Base-by-base conservation (phyloP, 2,329 filamentous ascomycete species). In the Diaporthe caulivora region DNA sequence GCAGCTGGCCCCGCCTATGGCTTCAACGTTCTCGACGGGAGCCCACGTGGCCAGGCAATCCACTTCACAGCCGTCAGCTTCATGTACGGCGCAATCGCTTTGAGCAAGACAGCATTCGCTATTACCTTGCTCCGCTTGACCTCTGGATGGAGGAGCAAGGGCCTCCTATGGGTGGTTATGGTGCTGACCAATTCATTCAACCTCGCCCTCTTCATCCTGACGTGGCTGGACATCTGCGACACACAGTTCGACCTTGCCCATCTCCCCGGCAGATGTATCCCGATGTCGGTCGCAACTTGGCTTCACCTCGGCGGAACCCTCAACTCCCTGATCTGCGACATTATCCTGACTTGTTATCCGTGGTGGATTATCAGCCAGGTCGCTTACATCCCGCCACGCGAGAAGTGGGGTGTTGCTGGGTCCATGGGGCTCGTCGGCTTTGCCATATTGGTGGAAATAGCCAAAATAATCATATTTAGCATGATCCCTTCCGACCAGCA, bases 191-290 rank as follows among this genome's bases (percentile, higher is more conserved):
- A 55, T 18, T 21, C 34, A 1, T 58, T 58, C 54, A 40, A 54
- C 15, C 17, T 72, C 15, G 44, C 71, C 17, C 11, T 69, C 3
- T 47, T 55, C 24, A 57, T 72, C 13, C 29, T 72, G 29, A 72
- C 71, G 1, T 72, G 71, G 71, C 24, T 72, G 31, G 31, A 68
- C 2, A 69, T 72, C 3, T 72, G 71, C 51, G 62, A 72, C 40
- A 69, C 42, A 2, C 68, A 8, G 7, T 49, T 70, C 24, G 54
- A 70, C 2, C 55, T 67, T 40, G 5, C 44, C 24, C 68, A 70
- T 17, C n/a, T 70, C 13, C 55, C 68, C 21, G 42, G 51, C 1
- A 42, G 34, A 18, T 70, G 68, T 11, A 24, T 70, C 29, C 54
- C 68, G 8, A 49, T 70, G 54, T 18, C 29, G 2, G 54, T 58